A percentile compares a stretch with the other conserved stretches of the same genome.
Evolutionary conservation across 805 yeast genomes (phyloP).

Genomic region (Nakazawaea holstii): DNA sequence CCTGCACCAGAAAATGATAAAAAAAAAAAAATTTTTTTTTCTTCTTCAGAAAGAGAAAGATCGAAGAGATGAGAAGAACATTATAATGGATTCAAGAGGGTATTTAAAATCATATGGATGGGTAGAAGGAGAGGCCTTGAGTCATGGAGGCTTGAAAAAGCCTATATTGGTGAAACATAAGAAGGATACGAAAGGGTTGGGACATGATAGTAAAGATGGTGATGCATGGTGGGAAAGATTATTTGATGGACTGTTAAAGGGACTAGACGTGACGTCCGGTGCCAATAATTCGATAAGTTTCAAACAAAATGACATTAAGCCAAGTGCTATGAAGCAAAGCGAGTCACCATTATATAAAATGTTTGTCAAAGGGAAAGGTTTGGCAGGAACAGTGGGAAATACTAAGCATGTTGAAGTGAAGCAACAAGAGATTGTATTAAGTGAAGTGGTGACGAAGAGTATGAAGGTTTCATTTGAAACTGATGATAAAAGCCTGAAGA

Average conservation of each 20-base stretch:
- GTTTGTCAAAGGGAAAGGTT: conserved; percentile 85
- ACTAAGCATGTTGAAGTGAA: conserved; percentile 18
- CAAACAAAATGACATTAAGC: conserved; percentile 44
- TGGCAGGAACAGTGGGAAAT: conserved; percentile 67
- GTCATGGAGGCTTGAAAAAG: conserved; percentile 70
- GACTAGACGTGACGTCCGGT: conserved; percentile 48
- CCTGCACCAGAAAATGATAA: background rate
- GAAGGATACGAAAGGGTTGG: conserved; percentile 86
- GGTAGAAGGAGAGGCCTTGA: conserved; percentile 85
- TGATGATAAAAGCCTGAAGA: background rate
- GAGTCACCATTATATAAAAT: conserved; percentile 73
- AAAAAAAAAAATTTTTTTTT: background rate
- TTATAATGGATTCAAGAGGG: conserved; percentile 64
- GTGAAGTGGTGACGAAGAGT: conserved; percentile 9
- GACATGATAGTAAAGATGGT: conserved; percentile 67
- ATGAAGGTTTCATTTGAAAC: conserved; percentile 10
- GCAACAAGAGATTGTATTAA: conserved; percentile 12
- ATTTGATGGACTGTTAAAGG: conserved; percentile 88
- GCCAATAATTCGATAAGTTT: conserved; percentile 38
- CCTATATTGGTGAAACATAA: conserved; percentile 90
- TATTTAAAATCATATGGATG: conserved; percentile 83
- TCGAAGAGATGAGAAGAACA: background rate
- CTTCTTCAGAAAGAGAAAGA: background rate
- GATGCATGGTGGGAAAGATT: conserved; percentile 97
- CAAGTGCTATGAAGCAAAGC: conserved; percentile 40